phyloP scores from a whole-genome alignment of 306 rosid species.

The Sicyos baderoa region DNA sequence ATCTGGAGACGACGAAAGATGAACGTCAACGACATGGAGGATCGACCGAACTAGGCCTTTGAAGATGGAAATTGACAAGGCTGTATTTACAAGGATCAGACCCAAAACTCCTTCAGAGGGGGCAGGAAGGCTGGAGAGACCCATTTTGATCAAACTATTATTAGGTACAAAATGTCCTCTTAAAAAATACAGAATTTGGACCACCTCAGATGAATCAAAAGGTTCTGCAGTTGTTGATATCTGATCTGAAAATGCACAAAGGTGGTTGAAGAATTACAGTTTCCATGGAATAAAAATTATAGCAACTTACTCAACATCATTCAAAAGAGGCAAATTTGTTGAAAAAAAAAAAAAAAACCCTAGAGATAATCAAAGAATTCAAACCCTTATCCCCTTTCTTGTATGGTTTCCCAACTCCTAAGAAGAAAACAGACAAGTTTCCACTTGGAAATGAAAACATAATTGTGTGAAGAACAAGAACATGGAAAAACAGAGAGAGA shows the following conservation, averaged over 20 bases:
- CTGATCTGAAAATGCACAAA: slow-evolving; percentile 19
- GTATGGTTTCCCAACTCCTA: not conserved
- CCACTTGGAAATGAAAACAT: not conserved
- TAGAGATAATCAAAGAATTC: not conserved
- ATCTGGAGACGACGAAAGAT: slow-evolving; percentile 43
- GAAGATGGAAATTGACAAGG: slow-evolving; percentile 64
- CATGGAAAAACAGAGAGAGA: not conserved
- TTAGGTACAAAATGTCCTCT: not conserved
- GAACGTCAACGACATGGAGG: slow-evolving; percentile 60
- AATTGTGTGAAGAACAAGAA: not conserved
- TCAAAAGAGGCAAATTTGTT: not conserved
- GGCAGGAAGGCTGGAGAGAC: slow-evolving; percentile 90
- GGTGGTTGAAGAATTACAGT: not conserved
- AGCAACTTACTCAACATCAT: not conserved
- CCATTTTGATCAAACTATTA: slow-evolving; percentile 44
- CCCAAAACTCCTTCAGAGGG: slow-evolving; percentile 91
- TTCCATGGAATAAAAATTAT: not conserved
- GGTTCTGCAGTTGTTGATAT: slow-evolving; percentile 1
- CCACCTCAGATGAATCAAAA: not conserved
- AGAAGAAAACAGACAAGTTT: not conserved
- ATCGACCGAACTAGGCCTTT: slow-evolving; percentile 72
- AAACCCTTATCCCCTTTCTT: not conserved
- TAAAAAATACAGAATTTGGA: not conserved
- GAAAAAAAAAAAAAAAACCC: not conserved
- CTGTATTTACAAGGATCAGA: slow-evolving; percentile 64